Conservation (phyloP, 2,329 filamentous ascomycete species). For the Colletotrichum brevisporum region DNA sequence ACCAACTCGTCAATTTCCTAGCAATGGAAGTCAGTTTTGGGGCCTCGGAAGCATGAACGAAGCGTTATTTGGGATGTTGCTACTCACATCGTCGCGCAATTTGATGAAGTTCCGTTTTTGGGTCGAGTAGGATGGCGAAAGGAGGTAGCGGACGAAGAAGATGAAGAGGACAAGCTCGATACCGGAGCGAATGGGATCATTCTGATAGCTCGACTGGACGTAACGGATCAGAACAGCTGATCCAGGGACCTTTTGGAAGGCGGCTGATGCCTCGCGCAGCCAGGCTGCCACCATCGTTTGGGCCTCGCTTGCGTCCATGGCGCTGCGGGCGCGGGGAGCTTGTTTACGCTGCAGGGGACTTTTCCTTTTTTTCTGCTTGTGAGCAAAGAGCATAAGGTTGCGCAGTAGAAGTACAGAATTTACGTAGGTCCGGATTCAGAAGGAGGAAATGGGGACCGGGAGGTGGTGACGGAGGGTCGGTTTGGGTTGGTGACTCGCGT, state of each 20-base stretch:
- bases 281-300: conserved; percentile 68
- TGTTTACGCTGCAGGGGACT: too few relatives aligned
- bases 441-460: too few relatives aligned
- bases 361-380: too few relatives aligned
- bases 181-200: conserved; percentile 93
- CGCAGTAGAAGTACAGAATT: too few relatives aligned
- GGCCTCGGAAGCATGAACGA: not conserved
- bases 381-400: too few relatives aligned
- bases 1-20: conserved; percentile 95
- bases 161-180: conserved; percentile 95
- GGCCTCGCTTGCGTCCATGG: conserved; percentile 75
- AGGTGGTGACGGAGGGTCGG: too few relatives aligned
- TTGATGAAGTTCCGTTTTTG: conserved; percentile 91
- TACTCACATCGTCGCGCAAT: conserved; percentile 79
- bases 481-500: too few relatives aligned
- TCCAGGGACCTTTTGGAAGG: conserved; percentile 92
- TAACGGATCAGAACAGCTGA: conserved; percentile 96
- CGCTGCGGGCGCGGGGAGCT: not conserved
- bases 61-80: not conserved
- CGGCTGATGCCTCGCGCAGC: conserved; percentile 67
- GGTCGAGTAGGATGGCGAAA: conserved; percentile 93
- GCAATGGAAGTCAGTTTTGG: conserved; percentile 45
- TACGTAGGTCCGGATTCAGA: too few relatives aligned
- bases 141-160: conserved; percentile 93
- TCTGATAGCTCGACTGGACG: conserved; percentile 96